phyloP scores from a whole-genome alignment of 805 yeast species.

The Wickerhamomyces rabaulensis region DNA sequence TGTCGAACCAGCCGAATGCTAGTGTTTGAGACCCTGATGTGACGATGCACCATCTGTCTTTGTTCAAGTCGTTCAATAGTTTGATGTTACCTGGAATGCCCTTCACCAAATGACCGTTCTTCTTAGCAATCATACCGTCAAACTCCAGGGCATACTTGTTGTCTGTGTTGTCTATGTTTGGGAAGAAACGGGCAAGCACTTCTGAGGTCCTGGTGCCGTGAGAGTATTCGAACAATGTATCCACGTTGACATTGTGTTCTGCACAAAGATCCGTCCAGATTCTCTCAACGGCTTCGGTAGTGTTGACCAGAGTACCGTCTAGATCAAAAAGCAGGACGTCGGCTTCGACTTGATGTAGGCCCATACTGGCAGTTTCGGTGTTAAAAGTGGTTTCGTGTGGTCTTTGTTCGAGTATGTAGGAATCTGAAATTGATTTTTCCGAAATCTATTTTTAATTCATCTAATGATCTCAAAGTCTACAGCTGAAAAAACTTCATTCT shows the following conservation, averaged over 20 bases:
- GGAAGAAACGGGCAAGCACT: slow-evolving; percentile 67
- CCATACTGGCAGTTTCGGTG: too few species aligned
- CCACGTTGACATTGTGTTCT: slow-evolving; percentile 64
- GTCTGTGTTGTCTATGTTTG: slow-evolving; percentile 63
- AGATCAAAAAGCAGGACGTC: slow-evolving; percentile 59
- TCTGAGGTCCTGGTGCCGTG: slow-evolving; percentile 86
- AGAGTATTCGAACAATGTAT: slow-evolving; percentile 22
- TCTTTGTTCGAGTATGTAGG: too few species aligned
- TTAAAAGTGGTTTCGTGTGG: too few species aligned
- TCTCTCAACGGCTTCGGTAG: slow-evolving; percentile 77
- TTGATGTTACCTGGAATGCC: slow-evolving; percentile 74
- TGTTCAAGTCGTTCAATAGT: slow-evolving; percentile 49
- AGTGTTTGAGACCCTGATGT: slow-evolving; percentile 76
- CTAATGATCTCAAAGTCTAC: too few species aligned
- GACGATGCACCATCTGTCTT: slow-evolving; percentile 73
- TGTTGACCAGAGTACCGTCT: slow-evolving; percentile 82
- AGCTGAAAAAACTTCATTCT: too few species aligned
- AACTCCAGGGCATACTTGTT: slow-evolving; percentile 60
- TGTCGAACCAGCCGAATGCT: slow-evolving; percentile 73
- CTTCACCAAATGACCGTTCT: slow-evolving; percentile 66
- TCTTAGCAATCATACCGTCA: slow-evolving; percentile 56
- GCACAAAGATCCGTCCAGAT: slow-evolving; percentile 76
- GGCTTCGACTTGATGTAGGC: slow-evolving; percentile 10
- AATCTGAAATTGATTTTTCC: too few species aligned
- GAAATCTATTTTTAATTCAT: too few species aligned